These are phyloP conservation scores for Arthrocladium fulminans DNA, from an alignment of 2,329 filamentous ascomycete species.

Conservation along the genomic window DNA sequence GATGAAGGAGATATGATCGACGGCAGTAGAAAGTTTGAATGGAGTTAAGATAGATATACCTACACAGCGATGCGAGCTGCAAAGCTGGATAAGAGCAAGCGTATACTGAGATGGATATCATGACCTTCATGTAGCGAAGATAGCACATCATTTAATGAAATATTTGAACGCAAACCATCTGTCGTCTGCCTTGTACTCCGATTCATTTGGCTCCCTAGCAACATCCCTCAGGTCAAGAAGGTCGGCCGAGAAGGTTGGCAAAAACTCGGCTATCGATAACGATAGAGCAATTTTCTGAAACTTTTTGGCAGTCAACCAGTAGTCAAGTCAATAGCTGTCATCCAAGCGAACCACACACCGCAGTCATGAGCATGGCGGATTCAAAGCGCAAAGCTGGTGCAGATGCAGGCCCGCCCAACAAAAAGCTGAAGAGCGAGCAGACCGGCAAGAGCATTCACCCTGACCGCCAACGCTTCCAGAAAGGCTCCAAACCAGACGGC, in stretches of 20 bases:
- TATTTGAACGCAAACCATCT: neutral
- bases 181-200: too few relatives aligned
- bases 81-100: neutral
- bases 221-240: neutral
- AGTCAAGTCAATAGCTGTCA: neutral
- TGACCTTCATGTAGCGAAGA: neutral
- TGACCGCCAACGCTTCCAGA: neutral
- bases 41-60: too few relatives aligned
- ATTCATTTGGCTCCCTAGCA: neutral
- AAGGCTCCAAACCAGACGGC: neutral
- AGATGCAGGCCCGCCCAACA: neutral
- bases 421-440: constrained; percentile 5
- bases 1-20: neutral
- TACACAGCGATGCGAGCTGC: too few relatives aligned
- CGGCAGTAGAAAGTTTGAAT: neutral
- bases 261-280: neutral
- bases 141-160: neutral
- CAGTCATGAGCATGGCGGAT: neutral
- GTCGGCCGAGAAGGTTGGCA: neutral
- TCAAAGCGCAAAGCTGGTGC: neutral
- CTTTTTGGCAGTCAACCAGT: neutral
- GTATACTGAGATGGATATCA: neutral
- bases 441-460: neutral
- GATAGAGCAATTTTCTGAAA: neutral
- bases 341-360: neutral